phyloP scores from a whole-genome alignment of 352 stramenopile genomes.

The Peronospora tabacina region DNA sequence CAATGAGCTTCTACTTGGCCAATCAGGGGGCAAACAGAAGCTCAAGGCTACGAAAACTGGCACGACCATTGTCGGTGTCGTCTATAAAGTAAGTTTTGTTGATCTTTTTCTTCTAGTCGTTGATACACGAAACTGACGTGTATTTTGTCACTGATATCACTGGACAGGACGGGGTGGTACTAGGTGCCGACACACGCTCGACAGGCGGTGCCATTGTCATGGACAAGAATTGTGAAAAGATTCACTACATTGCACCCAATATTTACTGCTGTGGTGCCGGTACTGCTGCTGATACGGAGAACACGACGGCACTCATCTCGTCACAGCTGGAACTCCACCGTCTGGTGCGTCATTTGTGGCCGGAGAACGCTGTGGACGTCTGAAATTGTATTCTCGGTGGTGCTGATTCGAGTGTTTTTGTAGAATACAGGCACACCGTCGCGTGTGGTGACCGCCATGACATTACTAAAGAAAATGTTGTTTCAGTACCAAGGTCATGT shows the following conservation, averaged over 20 bases:
- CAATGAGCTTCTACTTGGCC: constrained; percentile 82
- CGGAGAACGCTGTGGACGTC: neutral
- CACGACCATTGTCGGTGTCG: constrained; percentile 94
- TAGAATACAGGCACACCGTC: constrained; percentile 81
- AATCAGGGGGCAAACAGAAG: constrained; percentile 44
- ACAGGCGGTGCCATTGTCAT: constrained; percentile 93
- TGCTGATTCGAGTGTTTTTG: neutral
- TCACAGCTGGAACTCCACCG: constrained; percentile 94
- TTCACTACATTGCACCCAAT: constrained; percentile 98
- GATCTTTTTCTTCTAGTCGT: neutral
- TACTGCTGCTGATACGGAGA: constrained; percentile 97
- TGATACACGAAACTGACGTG: neutral
- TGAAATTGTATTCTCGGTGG: too few species aligned
- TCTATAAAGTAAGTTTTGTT: constrained; percentile 79
- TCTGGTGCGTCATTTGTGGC: constrained; percentile 49
- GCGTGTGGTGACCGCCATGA: constrained; percentile 95
- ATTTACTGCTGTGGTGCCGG: constrained; percentile 98
- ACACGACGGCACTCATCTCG: constrained; percentile 71
- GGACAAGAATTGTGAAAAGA: constrained; percentile 99
- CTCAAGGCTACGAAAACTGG: constrained; percentile 90
- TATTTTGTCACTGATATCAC: neutral
- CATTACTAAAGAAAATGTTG: constrained; percentile 94
- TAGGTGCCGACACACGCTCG: constrained; percentile 96
- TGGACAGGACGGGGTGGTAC: constrained; percentile 87
- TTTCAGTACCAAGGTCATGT: constrained; percentile 97